phyloP scores from a whole-genome alignment of 1,284 basidiomycete species.

The Boletus semigastroideus region DNA sequence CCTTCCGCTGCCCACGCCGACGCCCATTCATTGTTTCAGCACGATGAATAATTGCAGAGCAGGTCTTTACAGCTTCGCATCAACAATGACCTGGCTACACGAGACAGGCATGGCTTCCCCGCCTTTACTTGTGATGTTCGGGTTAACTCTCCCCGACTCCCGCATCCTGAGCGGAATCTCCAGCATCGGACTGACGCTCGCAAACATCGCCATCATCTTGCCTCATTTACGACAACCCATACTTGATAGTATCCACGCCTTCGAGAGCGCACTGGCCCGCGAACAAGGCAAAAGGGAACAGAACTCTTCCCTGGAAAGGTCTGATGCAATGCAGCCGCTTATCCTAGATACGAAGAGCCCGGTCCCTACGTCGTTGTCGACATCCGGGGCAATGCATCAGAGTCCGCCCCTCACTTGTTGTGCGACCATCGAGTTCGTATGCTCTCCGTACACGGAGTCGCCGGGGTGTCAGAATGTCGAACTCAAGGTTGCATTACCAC shows the following conservation, averaged over 20 bases:
- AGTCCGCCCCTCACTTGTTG: background rate
- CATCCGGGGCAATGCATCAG: background rate
- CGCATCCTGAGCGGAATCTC: conserved; percentile 28
- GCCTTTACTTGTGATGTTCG: conserved; percentile 25
- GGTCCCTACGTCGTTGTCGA: background rate
- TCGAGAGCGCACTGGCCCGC: background rate
- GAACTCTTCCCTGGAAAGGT: background rate
- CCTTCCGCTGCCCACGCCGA: background rate
- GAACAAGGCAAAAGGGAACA: background rate
- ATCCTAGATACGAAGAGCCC: background rate
- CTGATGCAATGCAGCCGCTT: background rate
- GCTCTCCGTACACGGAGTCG: background rate
- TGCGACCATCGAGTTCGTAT: conserved; percentile 1
- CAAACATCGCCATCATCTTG: conserved; percentile 25
- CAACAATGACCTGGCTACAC: conserved; percentile 23
- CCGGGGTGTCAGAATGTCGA: background rate
- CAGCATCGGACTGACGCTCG: conserved; percentile 28
- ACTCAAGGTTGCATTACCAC: background rate
- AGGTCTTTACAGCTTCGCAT: conserved; percentile 26
- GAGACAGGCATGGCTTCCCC: conserved; percentile 29
- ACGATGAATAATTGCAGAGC: conserved; percentile 26
- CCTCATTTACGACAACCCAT: conserved; percentile 27
- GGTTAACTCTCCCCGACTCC: conserved; percentile 29
- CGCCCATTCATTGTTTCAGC: conserved; percentile 2
- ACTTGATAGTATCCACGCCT: conserved; percentile 11